Evolutionary conservation across 2,329 filamentous ascomycete species (phyloP).

Genomic region (Bertia moriformis): DNA sequence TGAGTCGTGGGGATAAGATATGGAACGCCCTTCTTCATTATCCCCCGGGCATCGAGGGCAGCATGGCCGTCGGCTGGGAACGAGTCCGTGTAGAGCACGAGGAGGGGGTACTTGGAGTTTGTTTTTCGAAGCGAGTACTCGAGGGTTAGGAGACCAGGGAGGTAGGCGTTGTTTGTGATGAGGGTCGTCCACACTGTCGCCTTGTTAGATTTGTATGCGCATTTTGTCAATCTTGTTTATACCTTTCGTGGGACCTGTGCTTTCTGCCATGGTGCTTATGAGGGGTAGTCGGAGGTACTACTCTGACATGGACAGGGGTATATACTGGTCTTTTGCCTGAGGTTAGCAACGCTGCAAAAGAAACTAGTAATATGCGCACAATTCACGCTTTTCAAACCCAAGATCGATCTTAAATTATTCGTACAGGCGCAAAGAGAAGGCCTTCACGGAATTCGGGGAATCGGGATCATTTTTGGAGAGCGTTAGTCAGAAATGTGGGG

Average conservation of each 20-base stretch:
- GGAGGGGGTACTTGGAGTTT: conserved; percentile 58
- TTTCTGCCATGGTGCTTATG: no score
- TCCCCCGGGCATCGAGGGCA: conserved; percentile 55
- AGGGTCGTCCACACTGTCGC: conserved; percentile 73
- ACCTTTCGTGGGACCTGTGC: background rate
- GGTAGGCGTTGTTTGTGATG: conserved; percentile 72
- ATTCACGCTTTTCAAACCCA: no score
- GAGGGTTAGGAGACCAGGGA: conserved; percentile 70
- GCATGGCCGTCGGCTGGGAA: conserved; percentile 55
- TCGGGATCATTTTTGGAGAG: no score
- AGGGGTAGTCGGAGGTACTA: no score
- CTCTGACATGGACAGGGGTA: no score
- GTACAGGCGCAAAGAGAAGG: no score
- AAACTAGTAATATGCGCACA: no score
- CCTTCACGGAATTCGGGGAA: no score
- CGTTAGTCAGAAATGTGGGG: no score
- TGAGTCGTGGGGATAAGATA: conserved; percentile 57
- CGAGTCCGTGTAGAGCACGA: conserved; percentile 69
- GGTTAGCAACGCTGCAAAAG: no score
- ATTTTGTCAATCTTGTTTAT: background rate
- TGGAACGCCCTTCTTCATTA: conserved; percentile 55
- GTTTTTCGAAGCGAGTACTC: conserved; percentile 58
- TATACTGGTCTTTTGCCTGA: no score
- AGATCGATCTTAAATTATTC: no score
- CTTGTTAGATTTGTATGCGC: background rate